Evolutionary conservation across 768 basidiomycete genomes (phyloP).

Genomic region (Punctularia strigosozonata): DNA sequence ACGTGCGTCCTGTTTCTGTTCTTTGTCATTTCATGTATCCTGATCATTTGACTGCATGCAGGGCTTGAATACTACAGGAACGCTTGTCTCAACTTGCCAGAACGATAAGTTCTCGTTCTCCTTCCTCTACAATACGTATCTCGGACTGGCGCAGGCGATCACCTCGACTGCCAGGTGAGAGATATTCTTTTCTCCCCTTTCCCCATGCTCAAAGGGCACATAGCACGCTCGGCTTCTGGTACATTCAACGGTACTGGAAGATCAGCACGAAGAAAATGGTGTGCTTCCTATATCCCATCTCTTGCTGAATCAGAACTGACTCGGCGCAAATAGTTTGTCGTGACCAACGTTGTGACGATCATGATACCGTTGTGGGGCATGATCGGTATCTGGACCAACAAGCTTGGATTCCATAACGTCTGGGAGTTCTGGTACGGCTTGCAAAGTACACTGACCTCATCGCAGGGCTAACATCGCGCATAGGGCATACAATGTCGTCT

Average conservation of each 20-base stretch:
- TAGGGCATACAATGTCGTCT: slow-evolving; percentile 72
- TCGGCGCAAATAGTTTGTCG: slow-evolving; percentile 39
- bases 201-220: neutral
- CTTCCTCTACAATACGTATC: slow-evolving; percentile 72
- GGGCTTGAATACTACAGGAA: slow-evolving; percentile 75
- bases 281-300: neutral
- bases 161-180: slow-evolving; percentile 41
- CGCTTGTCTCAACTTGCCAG: slow-evolving; percentile 64
- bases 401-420: slow-evolving; percentile 70
- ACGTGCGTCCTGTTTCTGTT: slow-evolving; percentile 29
- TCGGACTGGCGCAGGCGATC: slow-evolving; percentile 64
- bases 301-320: neutral
- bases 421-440: slow-evolving; percentile 77
- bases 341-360: slow-evolving; percentile 67
- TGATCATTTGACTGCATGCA: slow-evolving; percentile 14
- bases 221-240: slow-evolving; percentile 72
- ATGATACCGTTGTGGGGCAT: slow-evolving; percentile 80
- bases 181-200: neutral
- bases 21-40: slow-evolving; percentile 2
- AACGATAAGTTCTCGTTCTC: slow-evolving; percentile 75
- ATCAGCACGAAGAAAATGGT: slow-evolving; percentile 78
- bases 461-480: neutral
- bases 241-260: slow-evolving; percentile 70
- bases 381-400: slow-evolving; percentile 74
- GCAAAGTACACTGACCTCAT: slow-evolving; percentile 2